Conservation (phyloP, 2,329 filamentous ascomycete species). For the Neofusicoccum sp. region DNA sequence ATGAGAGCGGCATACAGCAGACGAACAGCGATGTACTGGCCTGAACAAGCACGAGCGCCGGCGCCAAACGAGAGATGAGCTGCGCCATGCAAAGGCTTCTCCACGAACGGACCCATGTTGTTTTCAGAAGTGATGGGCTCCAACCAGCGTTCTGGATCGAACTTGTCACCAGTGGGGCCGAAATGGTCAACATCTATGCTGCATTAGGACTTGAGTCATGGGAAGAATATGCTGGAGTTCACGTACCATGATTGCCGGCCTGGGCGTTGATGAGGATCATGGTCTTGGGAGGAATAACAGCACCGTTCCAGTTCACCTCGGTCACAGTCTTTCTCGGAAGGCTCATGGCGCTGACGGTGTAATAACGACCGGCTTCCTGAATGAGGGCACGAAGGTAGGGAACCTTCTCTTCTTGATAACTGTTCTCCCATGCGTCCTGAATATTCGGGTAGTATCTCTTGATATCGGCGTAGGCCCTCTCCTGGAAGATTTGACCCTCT, state of each 20-base stretch:
- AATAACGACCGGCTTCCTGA: constrained; percentile 54
- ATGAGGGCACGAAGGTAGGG: constrained; percentile 51
- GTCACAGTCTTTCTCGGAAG: constrained; percentile 52
- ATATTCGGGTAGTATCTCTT: constrained; percentile 48
- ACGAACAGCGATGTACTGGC: constrained; percentile 51
- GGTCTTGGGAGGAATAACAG: constrained; percentile 51
- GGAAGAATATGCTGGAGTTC: background rate
- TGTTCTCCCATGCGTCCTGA: constrained; percentile 47
- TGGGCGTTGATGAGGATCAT: constrained; percentile 58
- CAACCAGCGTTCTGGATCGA: constrained; percentile 54
- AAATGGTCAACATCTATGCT: constrained; percentile 49
- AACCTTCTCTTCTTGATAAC: constrained; percentile 47
- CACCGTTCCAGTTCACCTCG: constrained; percentile 53
- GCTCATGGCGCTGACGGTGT: constrained; percentile 55
- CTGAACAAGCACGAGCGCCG: constrained; percentile 52
- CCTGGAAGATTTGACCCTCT: constrained; percentile 52
- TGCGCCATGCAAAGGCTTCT: constrained; percentile 27
- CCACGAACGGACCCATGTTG: constrained; percentile 28
- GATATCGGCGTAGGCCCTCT: constrained; percentile 54
- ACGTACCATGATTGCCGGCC: constrained; percentile 52
- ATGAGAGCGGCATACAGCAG: constrained; percentile 52
- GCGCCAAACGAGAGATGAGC: constrained; percentile 53
- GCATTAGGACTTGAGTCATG: background rate
- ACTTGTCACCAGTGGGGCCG: constrained; percentile 44
- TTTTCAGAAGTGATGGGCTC: constrained; percentile 26